These are phyloP conservation scores for Sugiyamaella qingdaonensis DNA, from an alignment of 805 yeast genomes.

Conservation along the genomic window DNA sequence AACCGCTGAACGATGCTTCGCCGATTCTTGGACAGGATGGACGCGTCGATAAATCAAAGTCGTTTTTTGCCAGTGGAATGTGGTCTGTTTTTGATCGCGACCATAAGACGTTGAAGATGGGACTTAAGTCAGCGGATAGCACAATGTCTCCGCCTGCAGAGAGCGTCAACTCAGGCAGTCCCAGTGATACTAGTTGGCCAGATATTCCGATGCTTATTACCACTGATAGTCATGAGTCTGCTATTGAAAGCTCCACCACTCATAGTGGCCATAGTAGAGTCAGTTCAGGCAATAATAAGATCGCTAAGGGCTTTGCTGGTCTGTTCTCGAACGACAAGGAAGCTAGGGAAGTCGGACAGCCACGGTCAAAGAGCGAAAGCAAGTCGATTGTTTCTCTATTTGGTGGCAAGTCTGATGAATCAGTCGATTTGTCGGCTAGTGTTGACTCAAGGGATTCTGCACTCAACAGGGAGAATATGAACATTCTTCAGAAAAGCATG, in stretches of 20 bases:
- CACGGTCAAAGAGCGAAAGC: conserved; percentile 11
- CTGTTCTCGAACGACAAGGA: conserved; percentile 17
- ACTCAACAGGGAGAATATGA: conserved; percentile 13
- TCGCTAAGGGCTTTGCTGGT: conserved; percentile 20
- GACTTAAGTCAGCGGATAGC: background rate
- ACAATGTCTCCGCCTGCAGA: background rate
- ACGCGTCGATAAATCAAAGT: background rate
- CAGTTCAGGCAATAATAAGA: conserved; percentile 12
- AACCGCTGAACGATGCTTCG: background rate
- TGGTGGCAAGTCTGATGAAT: conserved; percentile 18
- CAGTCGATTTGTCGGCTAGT: conserved; percentile 9
- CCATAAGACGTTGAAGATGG: conserved; percentile 1
- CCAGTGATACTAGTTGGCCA: background rate
- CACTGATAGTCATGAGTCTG: conserved; percentile 9
- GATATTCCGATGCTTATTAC: conserved; percentile 11
- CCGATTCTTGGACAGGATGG: background rate
- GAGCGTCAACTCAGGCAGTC: background rate
- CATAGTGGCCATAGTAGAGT: conserved; percentile 6
- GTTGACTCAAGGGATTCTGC: conserved; percentile 16
- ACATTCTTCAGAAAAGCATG: conserved; percentile 24
- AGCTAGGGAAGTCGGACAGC: conserved; percentile 1
- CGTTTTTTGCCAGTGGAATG: conserved; percentile 1
- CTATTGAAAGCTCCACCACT: conserved; percentile 2
- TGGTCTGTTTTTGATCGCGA: conserved; percentile 14
- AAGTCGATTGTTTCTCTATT: conserved; percentile 24